phyloP scores from a whole-genome alignment of 83 land plant species.

The Isoetes engelmannii region DNA sequence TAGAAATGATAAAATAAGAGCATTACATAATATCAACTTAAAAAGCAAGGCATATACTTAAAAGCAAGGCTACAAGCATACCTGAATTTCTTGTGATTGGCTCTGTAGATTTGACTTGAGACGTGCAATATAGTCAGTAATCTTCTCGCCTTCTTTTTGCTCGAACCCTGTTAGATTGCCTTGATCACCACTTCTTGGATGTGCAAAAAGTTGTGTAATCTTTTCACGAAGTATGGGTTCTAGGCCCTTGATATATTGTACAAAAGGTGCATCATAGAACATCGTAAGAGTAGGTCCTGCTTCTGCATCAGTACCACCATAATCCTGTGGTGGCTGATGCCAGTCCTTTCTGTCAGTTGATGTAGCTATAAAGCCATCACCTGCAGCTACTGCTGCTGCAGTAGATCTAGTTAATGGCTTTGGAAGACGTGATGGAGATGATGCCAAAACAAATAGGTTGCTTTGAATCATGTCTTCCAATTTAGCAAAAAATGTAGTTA shows the following conservation, averaged over 20 bases:
- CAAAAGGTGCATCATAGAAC: slow-evolving; percentile 62
- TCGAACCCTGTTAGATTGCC: slow-evolving; percentile 66
- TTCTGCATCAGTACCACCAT: slow-evolving; percentile 31
- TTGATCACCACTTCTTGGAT: slow-evolving; percentile 52
- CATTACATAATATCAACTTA: slow-evolving; percentile 6
- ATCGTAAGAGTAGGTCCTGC: slow-evolving; percentile 45
- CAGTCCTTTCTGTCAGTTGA: slow-evolving; percentile 41
- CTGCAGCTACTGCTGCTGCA: slow-evolving; percentile 54
- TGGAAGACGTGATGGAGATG: slow-evolving; percentile 34
- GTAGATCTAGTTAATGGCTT: slow-evolving; percentile 63
- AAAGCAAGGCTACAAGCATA: slow-evolving; percentile 9
- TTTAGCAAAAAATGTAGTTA: slow-evolving; percentile 62
- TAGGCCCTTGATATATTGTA: slow-evolving; percentile 46
- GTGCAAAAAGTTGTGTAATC: slow-evolving; percentile 62
- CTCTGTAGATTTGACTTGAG: slow-evolving; percentile 65
- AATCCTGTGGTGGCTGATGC: slow-evolving; percentile 33
- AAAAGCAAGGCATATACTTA: slow-evolving; percentile 3
- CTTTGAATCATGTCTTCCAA: slow-evolving; percentile 79
- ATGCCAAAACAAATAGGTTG: slow-evolving; percentile 38
- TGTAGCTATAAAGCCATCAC: slow-evolving; percentile 30
- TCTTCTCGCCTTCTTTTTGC: slow-evolving; percentile 61
- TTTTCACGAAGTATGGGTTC: slow-evolving; percentile 62
- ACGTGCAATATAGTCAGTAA: slow-evolving; percentile 58
- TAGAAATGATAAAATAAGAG: not conserved
- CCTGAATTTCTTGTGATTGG: slow-evolving; percentile 95